These are phyloP conservation scores for Cordyceps cicadae DNA, from an alignment of 2,329 filamentous ascomycete species.

Conservation along the genomic window DNA sequence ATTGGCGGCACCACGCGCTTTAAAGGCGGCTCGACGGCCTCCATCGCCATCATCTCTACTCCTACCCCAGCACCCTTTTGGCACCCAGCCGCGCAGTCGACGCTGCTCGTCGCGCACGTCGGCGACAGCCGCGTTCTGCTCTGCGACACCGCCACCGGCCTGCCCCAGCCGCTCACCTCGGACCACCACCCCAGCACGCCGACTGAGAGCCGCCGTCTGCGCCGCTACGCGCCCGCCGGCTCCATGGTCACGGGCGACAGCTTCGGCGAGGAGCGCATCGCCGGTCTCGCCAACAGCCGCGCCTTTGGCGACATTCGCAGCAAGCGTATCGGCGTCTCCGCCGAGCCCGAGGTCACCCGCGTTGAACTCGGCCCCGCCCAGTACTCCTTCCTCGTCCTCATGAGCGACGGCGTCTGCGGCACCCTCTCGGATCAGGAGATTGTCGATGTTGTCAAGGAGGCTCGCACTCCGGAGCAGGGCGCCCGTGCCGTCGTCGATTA, in stretches of 20 bases:
- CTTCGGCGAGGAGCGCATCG: slow-evolving; percentile 94
- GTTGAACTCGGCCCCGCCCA: slow-evolving; percentile 74
- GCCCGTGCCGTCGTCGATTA: slow-evolving; percentile 73
- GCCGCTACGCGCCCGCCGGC: slow-evolving; percentile 67
- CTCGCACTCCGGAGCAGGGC: slow-evolving; percentile 80
- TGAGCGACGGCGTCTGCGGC: slow-evolving; percentile 83
- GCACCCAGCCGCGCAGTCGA: slow-evolving; percentile 81
- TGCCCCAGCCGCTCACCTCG: slow-evolving; percentile 71
- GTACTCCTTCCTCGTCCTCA: slow-evolving; percentile 80
- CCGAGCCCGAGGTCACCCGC: slow-evolving; percentile 80
- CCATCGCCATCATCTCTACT: slow-evolving; percentile 82
- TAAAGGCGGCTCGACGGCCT: slow-evolving; percentile 88
- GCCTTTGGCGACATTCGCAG: slow-evolving; percentile 87
- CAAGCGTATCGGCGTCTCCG: slow-evolving; percentile 88
- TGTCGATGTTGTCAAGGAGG: slow-evolving; percentile 91
- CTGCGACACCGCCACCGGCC: slow-evolving; percentile 76
- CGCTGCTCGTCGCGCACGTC: slow-evolving; percentile 79
- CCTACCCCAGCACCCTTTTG: slow-evolving; percentile 89
- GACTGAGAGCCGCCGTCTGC: slow-evolving; percentile 70
- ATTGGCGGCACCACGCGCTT: slow-evolving; percentile 75
- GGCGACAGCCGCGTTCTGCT: slow-evolving; percentile 88
- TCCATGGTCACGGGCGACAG: slow-evolving; percentile 81
- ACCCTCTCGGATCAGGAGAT: slow-evolving; percentile 88
- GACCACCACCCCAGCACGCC: slow-evolving; percentile 92
- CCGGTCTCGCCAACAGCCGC: slow-evolving; percentile 85